Base-by-base conservation (phyloP, 805 yeast genomes). In the Saturnispora serradocipensis region DNA sequence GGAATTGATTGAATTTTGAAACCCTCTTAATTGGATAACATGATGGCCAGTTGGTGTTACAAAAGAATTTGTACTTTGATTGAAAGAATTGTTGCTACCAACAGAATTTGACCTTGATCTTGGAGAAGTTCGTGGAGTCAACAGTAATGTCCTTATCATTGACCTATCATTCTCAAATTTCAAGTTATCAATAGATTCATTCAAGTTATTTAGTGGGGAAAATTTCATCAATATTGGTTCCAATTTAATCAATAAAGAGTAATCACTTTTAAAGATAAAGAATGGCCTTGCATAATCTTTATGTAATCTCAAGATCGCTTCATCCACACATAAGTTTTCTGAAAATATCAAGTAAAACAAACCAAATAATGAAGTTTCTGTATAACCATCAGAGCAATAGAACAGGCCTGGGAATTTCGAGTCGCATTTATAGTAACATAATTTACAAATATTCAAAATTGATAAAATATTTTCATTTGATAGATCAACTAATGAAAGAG, bases 331-430 rank as follows among this genome's bases (percentile, higher is more conserved):
- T 18, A 80, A 61, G 39, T 84, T 80, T 50, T 82, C 76, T 2
- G 86, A 65, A 66, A 84, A 91, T 53, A 91, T 84, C 52, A 85
- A 58, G 59, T 78, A 90, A 51, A 89, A 77, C 35, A 88, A 69
- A 0, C 80, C 77, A 39, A 90, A 66, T n/a, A 91, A 72, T 5
- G 96, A 81, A 48, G 90, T 84, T 62, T 89, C 97, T 0, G 97
- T 88, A 66, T 90, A 91, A 0, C 98, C 98, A 67, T 91, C 97
- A 2, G 86, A 78, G 61, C 96, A 88, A 62, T 81, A 84, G 9
- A 90, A 70, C 54, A 90, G 72, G 0, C 81, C 69, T 3, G 79
- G 74, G 48, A 71, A 66, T 3, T 58, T 43, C 58, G 62, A 22
- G 52, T 59, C 9, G 46, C 73, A 68, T 34, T 65, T 69, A 38